Evolutionary conservation across 148 eudicot genomes (phyloP).

Genomic region (Fagopyrum esculentum): DNA sequence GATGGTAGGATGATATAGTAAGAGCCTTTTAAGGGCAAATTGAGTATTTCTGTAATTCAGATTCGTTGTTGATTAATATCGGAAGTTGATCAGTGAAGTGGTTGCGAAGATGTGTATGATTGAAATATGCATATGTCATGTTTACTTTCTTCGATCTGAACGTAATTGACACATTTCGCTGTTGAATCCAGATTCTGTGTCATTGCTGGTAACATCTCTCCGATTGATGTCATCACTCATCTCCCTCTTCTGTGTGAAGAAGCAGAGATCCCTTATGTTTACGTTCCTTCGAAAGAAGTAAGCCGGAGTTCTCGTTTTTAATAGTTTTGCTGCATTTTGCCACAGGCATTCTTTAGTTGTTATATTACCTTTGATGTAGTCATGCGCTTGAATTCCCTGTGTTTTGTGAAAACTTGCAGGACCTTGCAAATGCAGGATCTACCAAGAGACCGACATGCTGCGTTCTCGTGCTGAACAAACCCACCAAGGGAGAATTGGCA

Average conservation of each 20-base stretch:
- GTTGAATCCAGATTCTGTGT: constrained; percentile 57
- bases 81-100: too few relatives aligned
- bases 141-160: too few relatives aligned
- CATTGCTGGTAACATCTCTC: constrained; percentile 97
- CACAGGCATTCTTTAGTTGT: too few relatives aligned
- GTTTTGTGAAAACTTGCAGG: constrained; percentile 26
- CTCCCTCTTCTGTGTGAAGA: constrained; percentile 90
- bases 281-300: constrained; percentile 88
- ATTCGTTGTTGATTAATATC: too few relatives aligned
- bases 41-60: too few relatives aligned
- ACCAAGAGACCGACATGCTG: constrained; percentile 97
- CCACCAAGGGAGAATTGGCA: constrained; percentile 70
- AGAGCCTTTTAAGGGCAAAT: neutral
- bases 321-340: neutral
- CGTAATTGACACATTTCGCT: too few relatives aligned
- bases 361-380: too few relatives aligned
- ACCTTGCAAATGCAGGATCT: constrained; percentile 91
- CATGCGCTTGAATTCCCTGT: too few relatives aligned
- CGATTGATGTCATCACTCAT: constrained; percentile 96
- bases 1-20: too few relatives aligned
- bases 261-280: constrained; percentile 76
- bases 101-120: too few relatives aligned
- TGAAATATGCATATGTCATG: too few relatives aligned
- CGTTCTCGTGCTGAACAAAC: constrained; percentile 75
- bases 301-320: constrained; percentile 12